Evolutionary conservation across 2,329 filamentous ascomycete genomes (phyloP), one percentile per base, ranked within the genome.

Genomic region (Aspergillus sp.): DNA sequence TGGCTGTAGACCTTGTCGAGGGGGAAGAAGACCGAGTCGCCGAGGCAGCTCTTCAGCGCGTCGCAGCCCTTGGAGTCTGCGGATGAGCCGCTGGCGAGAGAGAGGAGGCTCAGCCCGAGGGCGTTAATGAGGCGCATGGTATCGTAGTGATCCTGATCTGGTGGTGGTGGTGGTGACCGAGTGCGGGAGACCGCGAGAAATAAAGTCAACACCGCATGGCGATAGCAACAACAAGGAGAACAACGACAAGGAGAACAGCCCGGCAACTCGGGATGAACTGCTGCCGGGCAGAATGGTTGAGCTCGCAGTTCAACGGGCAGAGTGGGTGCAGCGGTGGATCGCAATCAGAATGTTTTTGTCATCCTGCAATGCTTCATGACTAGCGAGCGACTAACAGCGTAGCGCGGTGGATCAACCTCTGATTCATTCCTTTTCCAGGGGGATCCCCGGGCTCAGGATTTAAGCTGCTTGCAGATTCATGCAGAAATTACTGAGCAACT

Each of bases 1-100:
- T 70, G 69, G 11, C 66, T 49, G 59, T 73, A 74, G 5, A 73
- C 69, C 3, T 43, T 35, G 43, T 54, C 63, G 31, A 58, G 55
- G 6, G 55, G 63, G 47, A 49, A 57, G 58, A 70, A 73, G 27
- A 70, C 58, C 12, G 63, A 61, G 52, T 62, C 53, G 2, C 57
- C 50, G 27, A 70, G 56, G 14, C 53, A 33, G 9, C 55, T 49
- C 3, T 57, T 47, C 37, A 70, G 58, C 2, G 61, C 58, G 9
- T 48, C 48, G 48, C 68, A 70, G 24, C 67, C 67, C 5, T 40
- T n/a, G 15, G 41, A 15, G 19, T 49, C n/a, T 46, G 52, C 24
- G 47, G 21, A 21, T 23, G 43, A 47, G 6, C 12, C n/a, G 24
- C 58, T 58, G 4, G 46, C 60, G 35, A 66, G 55, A n/a, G 49